Percentiles rank a stretch among this genome's conserved stretches.
phyloP scores from a whole-genome alignment of 2,329 filamentous ascomycete genomes.

The Penicillium sp. region DNA sequence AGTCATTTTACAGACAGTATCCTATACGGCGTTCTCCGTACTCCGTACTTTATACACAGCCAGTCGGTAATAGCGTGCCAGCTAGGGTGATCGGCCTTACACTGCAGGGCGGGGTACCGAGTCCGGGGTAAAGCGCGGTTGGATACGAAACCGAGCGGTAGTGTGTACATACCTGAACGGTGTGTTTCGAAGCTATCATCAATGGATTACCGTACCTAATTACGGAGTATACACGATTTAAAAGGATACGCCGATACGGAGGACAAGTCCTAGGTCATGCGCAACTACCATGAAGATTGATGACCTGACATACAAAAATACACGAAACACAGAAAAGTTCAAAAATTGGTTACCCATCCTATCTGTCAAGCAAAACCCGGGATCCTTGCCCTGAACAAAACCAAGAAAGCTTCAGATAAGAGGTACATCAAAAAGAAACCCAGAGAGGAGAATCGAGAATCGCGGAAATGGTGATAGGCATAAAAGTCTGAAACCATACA shows the following conservation, averaged over 20 bases:
- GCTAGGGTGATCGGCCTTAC: background rate
- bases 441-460: background rate
- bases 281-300: background rate
- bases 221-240: no score
- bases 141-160: background rate
- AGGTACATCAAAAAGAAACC: conserved; percentile 20
- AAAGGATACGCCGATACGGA: background rate
- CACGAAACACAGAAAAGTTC: background rate
- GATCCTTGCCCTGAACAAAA: background rate
- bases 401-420: conserved; percentile 1
- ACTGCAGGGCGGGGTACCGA: conserved; percentile 5
- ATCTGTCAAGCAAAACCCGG: background rate
- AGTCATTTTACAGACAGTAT: background rate
- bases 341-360: background rate
- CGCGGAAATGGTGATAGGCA: background rate
- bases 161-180: conserved; percentile 1
- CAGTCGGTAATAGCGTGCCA: conserved; percentile 1
- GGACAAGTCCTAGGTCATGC: background rate
- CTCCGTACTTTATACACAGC: background rate
- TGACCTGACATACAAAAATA: background rate
- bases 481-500: background rate
- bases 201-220: background rate
- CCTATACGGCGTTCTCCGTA: background rate
- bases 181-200: background rate
- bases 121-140: conserved; percentile 8